phyloP scores from a whole-genome alignment of 2,329 filamentous ascomycete genomes.

The Westerdykella sp. region DNA sequence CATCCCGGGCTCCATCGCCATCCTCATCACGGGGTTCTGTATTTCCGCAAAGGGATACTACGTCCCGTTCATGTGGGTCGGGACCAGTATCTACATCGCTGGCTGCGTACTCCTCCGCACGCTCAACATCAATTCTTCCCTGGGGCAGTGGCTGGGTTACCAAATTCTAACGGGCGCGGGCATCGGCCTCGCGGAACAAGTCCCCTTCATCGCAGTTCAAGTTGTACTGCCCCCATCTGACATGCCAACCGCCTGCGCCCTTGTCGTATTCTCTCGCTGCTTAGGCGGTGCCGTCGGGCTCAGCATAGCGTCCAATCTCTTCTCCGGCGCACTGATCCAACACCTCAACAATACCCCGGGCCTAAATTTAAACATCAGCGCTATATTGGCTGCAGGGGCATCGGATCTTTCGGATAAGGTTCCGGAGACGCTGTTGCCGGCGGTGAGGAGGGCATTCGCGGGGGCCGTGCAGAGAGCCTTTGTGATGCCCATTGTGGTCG shows the following conservation, averaged over 20 bases:
- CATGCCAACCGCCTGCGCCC: constrained; percentile 24
- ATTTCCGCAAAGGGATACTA: constrained; percentile 31
- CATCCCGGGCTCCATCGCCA: constrained; percentile 19
- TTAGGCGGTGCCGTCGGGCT: too few species aligned
- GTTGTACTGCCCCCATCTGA: constrained; percentile 32
- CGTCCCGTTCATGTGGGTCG: constrained; percentile 27
- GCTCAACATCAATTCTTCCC: constrained; percentile 32
- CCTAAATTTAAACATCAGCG: too few species aligned
- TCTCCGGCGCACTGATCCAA: too few species aligned
- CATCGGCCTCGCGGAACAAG: constrained; percentile 39
- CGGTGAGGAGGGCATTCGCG: too few species aligned
- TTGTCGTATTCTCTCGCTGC: too few species aligned
- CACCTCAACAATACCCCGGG: too few species aligned
- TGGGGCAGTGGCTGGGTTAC: constrained; percentile 44
- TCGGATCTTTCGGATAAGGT: too few species aligned
- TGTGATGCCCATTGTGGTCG: too few species aligned
- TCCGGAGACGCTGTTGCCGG: too few species aligned
- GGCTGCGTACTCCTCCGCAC: constrained; percentile 39
- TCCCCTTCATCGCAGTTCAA: constrained; percentile 39
- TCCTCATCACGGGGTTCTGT: constrained; percentile 14
- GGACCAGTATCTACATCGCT: constrained; percentile 23
- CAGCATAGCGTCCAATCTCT: too few species aligned
- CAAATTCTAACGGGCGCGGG: constrained; percentile 43
- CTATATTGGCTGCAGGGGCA: too few species aligned
- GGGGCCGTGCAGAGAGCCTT: too few species aligned